Evolutionary conservation across 768 basidiomycete species (phyloP), one percentile per base, ranked within the genome.

Genomic region (Boletus rubescentipes): DNA sequence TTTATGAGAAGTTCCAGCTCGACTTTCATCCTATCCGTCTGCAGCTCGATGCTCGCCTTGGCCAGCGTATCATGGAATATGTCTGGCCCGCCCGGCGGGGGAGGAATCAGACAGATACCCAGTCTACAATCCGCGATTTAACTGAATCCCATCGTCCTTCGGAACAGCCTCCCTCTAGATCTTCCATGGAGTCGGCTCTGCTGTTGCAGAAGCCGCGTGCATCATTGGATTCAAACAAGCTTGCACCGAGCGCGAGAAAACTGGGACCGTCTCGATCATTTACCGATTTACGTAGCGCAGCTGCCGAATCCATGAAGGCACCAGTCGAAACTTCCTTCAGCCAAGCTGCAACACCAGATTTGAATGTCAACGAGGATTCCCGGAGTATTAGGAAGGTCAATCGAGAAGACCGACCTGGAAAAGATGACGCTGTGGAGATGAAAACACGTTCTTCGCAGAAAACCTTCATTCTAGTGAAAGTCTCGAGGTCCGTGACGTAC

Each of bases 1-100:
- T 97, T 58, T 87, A 93, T 67, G 86, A 93, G 67, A 77, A 79
- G 29, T 91, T 97, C 61, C 84, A 89, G 58, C 73, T 96, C 34
- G 80, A 83, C 26, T 75, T 97, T 38, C 93, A 95, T 68, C 95
- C 94, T 0, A 79, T 98, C 61, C 84, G 87, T 30, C 77, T 97
- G 8, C 91, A 93, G 59, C 78, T 98, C 45, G 95, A 98, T 69
- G 85, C 90, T 26, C 81, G 79, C 58, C 79, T 95, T 29, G 93
- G 92, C 9, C 79, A 80, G 18, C 78, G 84, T 51, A 87, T 98
- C 52, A 84, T 92, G 82, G 88, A 91, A 65, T 98, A 98, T 67
- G 74, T 97, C 30, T 94, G 91, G 85, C 86, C 88, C 21, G 78
- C 81, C 21, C 79, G 87, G 29, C 77, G 77, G 55, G 69, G 59